phyloP scores from a whole-genome alignment of 805 yeast species.

The Ogataea paradorogensis region DNA sequence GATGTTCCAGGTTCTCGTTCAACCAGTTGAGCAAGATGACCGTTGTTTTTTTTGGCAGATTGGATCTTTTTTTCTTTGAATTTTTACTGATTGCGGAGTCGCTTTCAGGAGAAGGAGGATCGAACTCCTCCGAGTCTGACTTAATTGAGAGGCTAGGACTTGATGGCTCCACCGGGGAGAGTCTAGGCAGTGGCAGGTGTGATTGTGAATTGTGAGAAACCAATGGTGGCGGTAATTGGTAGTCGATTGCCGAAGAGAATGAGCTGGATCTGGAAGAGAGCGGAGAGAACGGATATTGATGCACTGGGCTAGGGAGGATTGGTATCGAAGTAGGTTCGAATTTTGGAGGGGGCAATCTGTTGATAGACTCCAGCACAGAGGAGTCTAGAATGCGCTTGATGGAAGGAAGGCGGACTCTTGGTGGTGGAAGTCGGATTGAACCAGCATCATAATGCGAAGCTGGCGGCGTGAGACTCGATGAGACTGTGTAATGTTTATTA shows the following conservation, averaged over 20 bases:
- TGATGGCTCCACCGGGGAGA: slow-evolving; percentile 5
- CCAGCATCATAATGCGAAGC: slow-evolving; percentile 16
- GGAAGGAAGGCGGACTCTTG: slow-evolving; percentile 21
- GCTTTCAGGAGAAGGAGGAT: slow-evolving; percentile 20
- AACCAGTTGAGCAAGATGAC: slow-evolving; percentile 52
- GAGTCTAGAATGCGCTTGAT: slow-evolving; percentile 24
- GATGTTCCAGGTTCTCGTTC: slow-evolving; percentile 54
- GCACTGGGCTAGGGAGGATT: slow-evolving; percentile 18
- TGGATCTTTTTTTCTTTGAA: slow-evolving; percentile 41
- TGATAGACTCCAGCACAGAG: slow-evolving; percentile 17
- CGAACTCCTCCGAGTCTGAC: slow-evolving; percentile 13
- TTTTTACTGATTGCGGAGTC: slow-evolving; percentile 5
- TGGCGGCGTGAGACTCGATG: slow-evolving; percentile 20
- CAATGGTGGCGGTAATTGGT: slow-evolving; percentile 10
- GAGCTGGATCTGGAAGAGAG: slow-evolving; percentile 25
- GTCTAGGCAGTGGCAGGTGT: slow-evolving; percentile 5
- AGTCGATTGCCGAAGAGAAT: slow-evolving; percentile 15
- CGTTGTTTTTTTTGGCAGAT: slow-evolving; percentile 60
- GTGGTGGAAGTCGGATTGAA: slow-evolving; percentile 8
- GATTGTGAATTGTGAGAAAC: slow-evolving; percentile 5
- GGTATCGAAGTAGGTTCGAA: slow-evolving; percentile 5
- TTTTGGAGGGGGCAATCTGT: slow-evolving; percentile 3
- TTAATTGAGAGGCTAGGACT: slow-evolving; percentile 5
- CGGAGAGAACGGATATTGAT: slow-evolving; percentile 22
- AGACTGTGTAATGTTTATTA: slow-evolving; percentile 12